Percentiles rank a stretch among this genome's conserved stretches.
These are phyloP conservation scores for Sphenostylis stenocarpa DNA, from an alignment of 306 rosid genomes.

Conservation along the genomic window DNA sequence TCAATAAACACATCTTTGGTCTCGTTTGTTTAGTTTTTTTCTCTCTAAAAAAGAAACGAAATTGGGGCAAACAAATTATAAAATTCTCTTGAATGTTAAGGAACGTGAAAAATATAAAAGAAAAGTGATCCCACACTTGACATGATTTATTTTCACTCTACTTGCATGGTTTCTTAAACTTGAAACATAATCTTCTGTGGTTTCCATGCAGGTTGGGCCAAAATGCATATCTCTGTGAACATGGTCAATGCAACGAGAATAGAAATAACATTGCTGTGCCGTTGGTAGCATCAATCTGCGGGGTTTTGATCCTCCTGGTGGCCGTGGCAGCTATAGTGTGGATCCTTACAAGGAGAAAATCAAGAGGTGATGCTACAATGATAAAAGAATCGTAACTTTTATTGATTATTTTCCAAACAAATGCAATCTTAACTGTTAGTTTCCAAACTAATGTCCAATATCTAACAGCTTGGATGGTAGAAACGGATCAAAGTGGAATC, in stretches of 20 bases:
- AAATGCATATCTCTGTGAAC: slow-evolving; percentile 41
- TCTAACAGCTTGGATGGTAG: not conserved
- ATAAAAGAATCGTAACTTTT: not conserved
- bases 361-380: not conserved
- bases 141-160: too few species aligned
- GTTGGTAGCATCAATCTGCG: slow-evolving; percentile 40
- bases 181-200: not conserved
- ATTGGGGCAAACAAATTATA: too few species aligned
- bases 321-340: slow-evolving; percentile 5
- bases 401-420: not conserved
- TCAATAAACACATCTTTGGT: too few species aligned
- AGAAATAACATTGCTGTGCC: slow-evolving; percentile 18
- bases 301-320: slow-evolving; percentile 22
- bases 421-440: not conserved
- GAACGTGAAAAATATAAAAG: too few species aligned
- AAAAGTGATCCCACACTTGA: too few species aligned
- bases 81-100: too few species aligned
- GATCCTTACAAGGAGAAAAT: slow-evolving; percentile 21
- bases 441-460: too few species aligned
- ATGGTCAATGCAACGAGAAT: slow-evolving; percentile 17
- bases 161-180: not conserved
- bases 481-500: not conserved
- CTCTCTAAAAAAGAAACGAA: too few species aligned
- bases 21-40: too few species aligned
- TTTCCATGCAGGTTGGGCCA: slow-evolving; percentile 33